Evolutionary conservation across 768 basidiomycete genomes (phyloP).

Genomic region (Lactarius akahatsu): DNA sequence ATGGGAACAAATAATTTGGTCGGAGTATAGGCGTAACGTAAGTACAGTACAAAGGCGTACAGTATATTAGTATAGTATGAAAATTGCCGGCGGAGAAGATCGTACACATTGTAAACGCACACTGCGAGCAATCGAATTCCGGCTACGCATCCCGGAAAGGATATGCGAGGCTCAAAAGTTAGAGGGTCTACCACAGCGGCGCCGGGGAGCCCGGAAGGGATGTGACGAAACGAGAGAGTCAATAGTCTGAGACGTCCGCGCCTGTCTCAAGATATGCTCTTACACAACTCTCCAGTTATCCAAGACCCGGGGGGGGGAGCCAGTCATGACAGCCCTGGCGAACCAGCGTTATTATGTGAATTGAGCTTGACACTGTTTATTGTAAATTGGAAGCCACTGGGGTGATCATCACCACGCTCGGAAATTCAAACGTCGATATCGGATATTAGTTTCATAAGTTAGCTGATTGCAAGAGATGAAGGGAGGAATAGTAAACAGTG

Average conservation of each 20-base stretch:
- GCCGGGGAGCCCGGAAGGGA: neutral
- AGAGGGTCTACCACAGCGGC: neutral
- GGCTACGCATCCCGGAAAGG: neutral
- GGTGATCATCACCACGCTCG: neutral
- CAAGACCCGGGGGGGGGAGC: neutral
- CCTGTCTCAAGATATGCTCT: neutral
- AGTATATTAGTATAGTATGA: neutral
- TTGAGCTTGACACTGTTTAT: too few species aligned
- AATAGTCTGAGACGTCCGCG: neutral
- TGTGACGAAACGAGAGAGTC: neutral
- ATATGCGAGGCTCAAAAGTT: neutral
- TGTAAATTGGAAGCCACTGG: neutral
- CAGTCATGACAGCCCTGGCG: neutral
- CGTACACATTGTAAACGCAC: neutral
- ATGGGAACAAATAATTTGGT: neutral
- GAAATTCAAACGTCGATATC: too few species aligned
- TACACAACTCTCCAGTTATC: neutral
- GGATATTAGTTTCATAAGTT: neutral
- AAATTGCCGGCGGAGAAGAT: neutral
- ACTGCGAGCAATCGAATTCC: neutral
- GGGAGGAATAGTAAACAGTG: neutral
- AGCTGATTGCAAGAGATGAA: neutral
- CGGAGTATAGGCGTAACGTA: neutral
- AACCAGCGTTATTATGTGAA: neutral
- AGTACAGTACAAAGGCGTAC: neutral